A percentile compares a stretch with the other conserved stretches of the same genome.
These are phyloP conservation scores for Flaveria bidentis DNA, from an alignment of 129 eudicot species.

Conservation along the genomic window DNA sequence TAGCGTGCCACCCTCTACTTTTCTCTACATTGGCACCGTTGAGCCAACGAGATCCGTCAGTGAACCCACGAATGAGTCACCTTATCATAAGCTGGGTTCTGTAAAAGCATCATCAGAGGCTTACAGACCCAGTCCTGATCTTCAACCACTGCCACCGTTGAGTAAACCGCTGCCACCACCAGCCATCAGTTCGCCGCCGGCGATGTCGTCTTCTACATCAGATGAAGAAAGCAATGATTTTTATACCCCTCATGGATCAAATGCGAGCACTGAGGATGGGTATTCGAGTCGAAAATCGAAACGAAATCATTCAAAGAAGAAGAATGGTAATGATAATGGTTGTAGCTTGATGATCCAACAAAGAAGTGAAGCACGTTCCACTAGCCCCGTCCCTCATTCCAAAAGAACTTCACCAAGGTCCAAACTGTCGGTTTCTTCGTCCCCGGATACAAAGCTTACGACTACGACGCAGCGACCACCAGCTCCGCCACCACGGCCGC, in stretches of 20 bases:
- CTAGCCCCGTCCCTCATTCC: conserved; percentile 60
- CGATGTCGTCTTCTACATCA: conserved; percentile 57
- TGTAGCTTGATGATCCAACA: conserved; percentile 38
- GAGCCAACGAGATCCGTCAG: conserved; percentile 67
- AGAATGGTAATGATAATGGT: not conserved
- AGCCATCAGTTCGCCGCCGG: conserved; percentile 64
- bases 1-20: conserved; percentile 62
- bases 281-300: conserved; percentile 39
- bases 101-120: conserved; percentile 62
- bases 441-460: conserved; percentile 55
- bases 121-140: conserved; percentile 91
- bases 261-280: conserved; percentile 68
- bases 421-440: conserved; percentile 58
- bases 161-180: conserved; percentile 67
- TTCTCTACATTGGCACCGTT: conserved; percentile 89
- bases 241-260: conserved; percentile 92
- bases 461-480: not conserved
- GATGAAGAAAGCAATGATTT: conserved; percentile 56
- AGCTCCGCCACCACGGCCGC: conserved; percentile 48
- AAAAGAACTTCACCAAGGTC: conserved; percentile 92
- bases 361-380: conserved; percentile 29
- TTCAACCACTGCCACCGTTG: conserved; percentile 87
- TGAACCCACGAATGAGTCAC: conserved; percentile 59
- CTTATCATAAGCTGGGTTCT: conserved; percentile 65
- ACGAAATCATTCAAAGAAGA: conserved; percentile 32